Conservation (phyloP, 2,329 filamentous ascomycete genomes). For the Alternaria sp. region DNA sequence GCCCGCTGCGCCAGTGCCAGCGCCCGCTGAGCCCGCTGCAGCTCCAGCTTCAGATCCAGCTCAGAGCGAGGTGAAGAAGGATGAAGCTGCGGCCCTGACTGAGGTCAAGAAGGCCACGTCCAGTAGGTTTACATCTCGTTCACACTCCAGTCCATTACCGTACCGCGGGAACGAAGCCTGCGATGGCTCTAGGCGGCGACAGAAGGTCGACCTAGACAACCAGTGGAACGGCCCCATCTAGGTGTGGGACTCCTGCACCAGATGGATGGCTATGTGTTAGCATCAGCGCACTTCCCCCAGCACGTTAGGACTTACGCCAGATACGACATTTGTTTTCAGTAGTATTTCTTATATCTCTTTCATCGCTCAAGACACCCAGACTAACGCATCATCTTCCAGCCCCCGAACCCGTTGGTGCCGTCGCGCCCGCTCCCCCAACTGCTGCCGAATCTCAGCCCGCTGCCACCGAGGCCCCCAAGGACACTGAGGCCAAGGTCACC, state of each 20-base stretch:
- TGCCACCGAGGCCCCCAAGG: slow-evolving; percentile 21
- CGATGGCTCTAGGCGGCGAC: slow-evolving; percentile 30
- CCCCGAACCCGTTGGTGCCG: slow-evolving; percentile 42
- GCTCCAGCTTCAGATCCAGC: slow-evolving; percentile 26
- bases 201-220: slow-evolving; percentile 22
- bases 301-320: slow-evolving; percentile 3
- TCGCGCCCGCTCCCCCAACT: slow-evolving; percentile 37
- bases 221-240: slow-evolving; percentile 15
- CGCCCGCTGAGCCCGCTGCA: slow-evolving; percentile 19
- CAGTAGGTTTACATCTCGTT: slow-evolving; percentile 39
- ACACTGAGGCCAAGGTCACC: slow-evolving; percentile 24
- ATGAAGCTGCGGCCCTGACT: slow-evolving; percentile 36
- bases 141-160: slow-evolving; percentile 1
- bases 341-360: not conserved
- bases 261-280: not conserved
- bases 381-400: slow-evolving; percentile 34
- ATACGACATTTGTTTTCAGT: not conserved
- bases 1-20: slow-evolving; percentile 13
- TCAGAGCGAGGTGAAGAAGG: slow-evolving; percentile 30
- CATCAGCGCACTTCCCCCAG: not conserved
- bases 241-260: not conserved
- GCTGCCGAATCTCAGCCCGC: slow-evolving; percentile 33
- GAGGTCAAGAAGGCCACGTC: slow-evolving; percentile 44
- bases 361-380: slow-evolving; percentile 22
- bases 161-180: slow-evolving; percentile 17